These are phyloP conservation scores for Pezicula neosporulosa DNA, from an alignment of 2,329 filamentous ascomycete species.

Conservation along the genomic window DNA sequence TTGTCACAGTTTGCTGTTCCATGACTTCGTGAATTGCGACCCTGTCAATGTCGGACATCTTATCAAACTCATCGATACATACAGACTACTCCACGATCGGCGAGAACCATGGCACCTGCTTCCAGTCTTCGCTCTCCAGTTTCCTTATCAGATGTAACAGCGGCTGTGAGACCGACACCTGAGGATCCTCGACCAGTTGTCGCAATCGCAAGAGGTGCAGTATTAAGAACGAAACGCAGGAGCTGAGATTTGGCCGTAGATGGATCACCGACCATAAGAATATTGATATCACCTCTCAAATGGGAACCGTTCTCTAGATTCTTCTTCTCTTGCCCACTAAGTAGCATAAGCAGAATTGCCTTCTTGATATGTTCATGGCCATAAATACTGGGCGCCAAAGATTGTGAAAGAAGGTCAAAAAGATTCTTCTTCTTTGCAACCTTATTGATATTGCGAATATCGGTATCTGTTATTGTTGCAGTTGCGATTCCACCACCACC, in stretches of 20 bases:
- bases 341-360: constrained; percentile 89
- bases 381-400: constrained; percentile 92
- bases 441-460: constrained; percentile 99
- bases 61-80: constrained; percentile 99
- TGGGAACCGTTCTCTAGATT: constrained; percentile 98
- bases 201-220: constrained; percentile 91
- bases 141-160: constrained; percentile 95
- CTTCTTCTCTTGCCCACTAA: constrained; percentile 98
- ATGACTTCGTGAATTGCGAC: constrained; percentile 99
- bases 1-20: constrained; percentile 99
- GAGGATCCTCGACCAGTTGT: constrained; percentile 96
- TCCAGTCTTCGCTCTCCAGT: constrained; percentile 93
- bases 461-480: constrained; percentile 88
- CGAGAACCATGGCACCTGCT: constrained; percentile 98
- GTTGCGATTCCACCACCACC: constrained; percentile 92
- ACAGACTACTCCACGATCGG: constrained; percentile 93
- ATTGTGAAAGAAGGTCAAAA: constrained; percentile 90
- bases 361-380: constrained; percentile 98
- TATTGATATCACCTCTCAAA: constrained; percentile 97
- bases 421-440: constrained; percentile 91
- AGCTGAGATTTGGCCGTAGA: constrained; percentile 99
- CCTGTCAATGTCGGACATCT: constrained; percentile 98
- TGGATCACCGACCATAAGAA: constrained; percentile 97
- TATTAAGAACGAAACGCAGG: constrained; percentile 94
- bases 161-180: constrained; percentile 94